Base-by-base conservation (phyloP, 2,329 filamentous ascomycete genomes). In the Pseudogymnoascus sp. region DNA sequence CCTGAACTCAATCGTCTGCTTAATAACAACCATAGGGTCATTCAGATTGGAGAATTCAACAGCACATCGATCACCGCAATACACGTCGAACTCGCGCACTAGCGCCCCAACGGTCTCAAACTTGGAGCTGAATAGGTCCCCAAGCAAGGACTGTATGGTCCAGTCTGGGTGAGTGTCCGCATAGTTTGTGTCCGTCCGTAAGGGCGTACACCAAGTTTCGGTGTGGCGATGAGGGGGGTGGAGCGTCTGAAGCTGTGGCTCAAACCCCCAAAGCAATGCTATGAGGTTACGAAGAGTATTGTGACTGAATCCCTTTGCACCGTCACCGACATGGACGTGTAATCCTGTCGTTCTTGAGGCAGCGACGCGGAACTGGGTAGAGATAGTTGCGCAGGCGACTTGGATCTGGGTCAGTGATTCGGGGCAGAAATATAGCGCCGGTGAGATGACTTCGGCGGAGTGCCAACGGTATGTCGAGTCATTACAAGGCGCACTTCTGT, bases 281-380 rank as follows among this genome's bases (percentile, higher is more conserved):
- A 71, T 39, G 8, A 74, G 31, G 31, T 72, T 73, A 61, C 67
- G 67, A n/a, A 74, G 37, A 1, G 66, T 66, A 6, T 60, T 29
- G 10, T 69, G 40, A 5, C 59, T 60, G 37, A 72, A 72, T 0
- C 66, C 66, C 3, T 63, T 29, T n/a, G 31, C 39, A 1, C 64
- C 66, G 26, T 71, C 67, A 4, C 71, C 70, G 24, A 74, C 64
- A 59, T 74, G 71, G 15, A 74, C 66, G 54, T 74, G 71, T 0
- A 71, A 33, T 0, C 69, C 71, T 26, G 64, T 66, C 2, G 59
- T 63, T 3, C 60, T 24, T 59, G 72, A 71, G 40, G 62, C 60
- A n/a, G 65, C 57, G 6, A 71, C 36, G 5, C 67, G 61, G 58
- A 68, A 68, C 1, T 29, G 64, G 0, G 44, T 50, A 8, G 36